Base-by-base conservation (phyloP, 2,329 filamentous ascomycete species). In the Penicillium sp. region DNA sequence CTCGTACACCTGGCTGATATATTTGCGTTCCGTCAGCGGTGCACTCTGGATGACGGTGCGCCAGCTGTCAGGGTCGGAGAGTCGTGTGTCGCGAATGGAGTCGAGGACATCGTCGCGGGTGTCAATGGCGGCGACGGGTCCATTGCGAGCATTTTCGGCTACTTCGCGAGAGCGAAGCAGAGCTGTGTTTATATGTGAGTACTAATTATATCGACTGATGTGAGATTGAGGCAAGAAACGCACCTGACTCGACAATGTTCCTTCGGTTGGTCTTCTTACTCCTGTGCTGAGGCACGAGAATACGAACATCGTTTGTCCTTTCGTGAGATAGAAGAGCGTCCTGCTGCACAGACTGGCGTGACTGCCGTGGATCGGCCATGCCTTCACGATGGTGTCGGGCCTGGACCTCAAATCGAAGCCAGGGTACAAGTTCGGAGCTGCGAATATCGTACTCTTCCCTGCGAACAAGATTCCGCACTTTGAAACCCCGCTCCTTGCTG, bases 201-300 rank as follows among this genome's bases (percentile, higher is more conserved):
- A 31, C 44, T 20, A 28, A 20, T 4, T 20, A 20, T 16, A 32
- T 44, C 10, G 11, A 18, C 26, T 13, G 9, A 26, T 14, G 4
- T 9, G n/a, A 0, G 35, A 14, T 31, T 23, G 75, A 76, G n/a
- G n/a, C n/a, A n/a, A 73, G 76, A 46, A 63, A 66, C 68, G 81
- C 81, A 51, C 85, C 85, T 55, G 90, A 86, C 64, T 95, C 88
- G 39, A 96, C 84, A 40, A 97, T 89, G 23, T 84, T 84, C 62
- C 84, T 83, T 43, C 91, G 83, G 69, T 95, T 96, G 53, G 86
- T 87, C 73, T 96, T 97, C 70, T 95, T 96, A 67, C 84, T 89
- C 59, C 85, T 83, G 40, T 89, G 90, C 47, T 87, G 85, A 1
- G 87, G 82, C 5, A 89, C 79, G 3, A 96, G 77, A n/a, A 97